Percentiles rank a stretch among this genome's conserved stretches.
Conservation (phyloP, 257 asterid genomes). For the Gentiana dahurica region DNA sequence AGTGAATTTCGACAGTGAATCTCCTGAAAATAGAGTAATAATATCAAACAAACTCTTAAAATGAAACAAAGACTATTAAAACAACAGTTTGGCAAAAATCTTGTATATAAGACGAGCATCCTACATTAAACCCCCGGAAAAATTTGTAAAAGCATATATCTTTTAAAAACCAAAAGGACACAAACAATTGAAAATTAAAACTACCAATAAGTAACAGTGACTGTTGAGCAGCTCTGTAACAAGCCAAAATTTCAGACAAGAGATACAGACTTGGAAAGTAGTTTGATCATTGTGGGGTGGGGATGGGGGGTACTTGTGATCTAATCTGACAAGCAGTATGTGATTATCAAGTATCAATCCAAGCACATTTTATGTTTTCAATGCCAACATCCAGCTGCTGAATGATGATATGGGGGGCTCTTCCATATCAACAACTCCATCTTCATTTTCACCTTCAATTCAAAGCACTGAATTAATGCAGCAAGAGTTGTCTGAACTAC, state of each 20-base stretch:
- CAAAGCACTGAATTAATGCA: slow-evolving; percentile 61
- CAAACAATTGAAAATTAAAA: neutral
- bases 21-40: no score
- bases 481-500: slow-evolving; percentile 56
- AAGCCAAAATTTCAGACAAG: neutral
- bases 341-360: no score
- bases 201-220: neutral
- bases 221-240: neutral
- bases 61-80: no score
- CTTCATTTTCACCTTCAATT: slow-evolving; percentile 30
- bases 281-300: no score
- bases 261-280: no score
- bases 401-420: slow-evolving; percentile 6
- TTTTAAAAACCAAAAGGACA: neutral
- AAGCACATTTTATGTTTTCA: no score
- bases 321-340: no score
- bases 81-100: slow-evolving; percentile 43
- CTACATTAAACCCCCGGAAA: slow-evolving; percentile 25
- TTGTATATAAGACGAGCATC: slow-evolving; percentile 79
- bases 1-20: no score
- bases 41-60: no score
- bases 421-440: slow-evolving; percentile 36
- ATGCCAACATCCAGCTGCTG: no score
- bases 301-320: no score
- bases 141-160: neutral